A percentile compares a stretch with the other conserved stretches of the same genome.
Evolutionary conservation across 2,329 filamentous ascomycete species (phyloP).

Genomic region (Fusarium neocosmosporiellum): DNA sequence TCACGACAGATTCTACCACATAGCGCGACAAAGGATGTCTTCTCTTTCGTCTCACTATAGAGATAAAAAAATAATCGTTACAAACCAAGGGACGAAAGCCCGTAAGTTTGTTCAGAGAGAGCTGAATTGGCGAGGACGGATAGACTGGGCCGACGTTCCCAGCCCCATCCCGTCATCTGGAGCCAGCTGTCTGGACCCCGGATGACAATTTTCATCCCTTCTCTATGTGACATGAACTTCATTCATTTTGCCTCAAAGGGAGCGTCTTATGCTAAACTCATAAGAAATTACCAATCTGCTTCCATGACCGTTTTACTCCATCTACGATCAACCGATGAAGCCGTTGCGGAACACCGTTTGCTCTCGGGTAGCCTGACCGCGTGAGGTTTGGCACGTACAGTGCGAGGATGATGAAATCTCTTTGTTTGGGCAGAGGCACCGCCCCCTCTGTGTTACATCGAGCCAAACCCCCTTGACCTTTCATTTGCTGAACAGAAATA

Average conservation of each 20-base stretch:
- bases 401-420: neutral
- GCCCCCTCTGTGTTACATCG: neutral
- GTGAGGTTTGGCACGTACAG: neutral
- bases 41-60: neutral
- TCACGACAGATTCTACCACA: neutral
- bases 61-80: rapidly evolving
- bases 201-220: neutral
- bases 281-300: neutral
- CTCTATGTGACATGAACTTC: neutral
- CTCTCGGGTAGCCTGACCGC: neutral
- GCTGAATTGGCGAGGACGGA: too few relatives aligned
- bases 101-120: neutral
- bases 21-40: neutral
- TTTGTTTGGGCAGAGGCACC: neutral
- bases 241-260: too few relatives aligned
- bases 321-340: neutral
- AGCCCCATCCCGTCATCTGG: too few relatives aligned
- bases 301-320: neutral
- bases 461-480: neutral
- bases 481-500: neutral
- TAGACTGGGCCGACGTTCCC: too few relatives aligned
- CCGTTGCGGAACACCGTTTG: neutral
- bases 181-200: too few relatives aligned
- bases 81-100: neutral
- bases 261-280: too few relatives aligned